These are phyloP conservation scores for Helminthosporium solani DNA, from an alignment of 2,329 filamentous ascomycete species.

Conservation along the genomic window DNA sequence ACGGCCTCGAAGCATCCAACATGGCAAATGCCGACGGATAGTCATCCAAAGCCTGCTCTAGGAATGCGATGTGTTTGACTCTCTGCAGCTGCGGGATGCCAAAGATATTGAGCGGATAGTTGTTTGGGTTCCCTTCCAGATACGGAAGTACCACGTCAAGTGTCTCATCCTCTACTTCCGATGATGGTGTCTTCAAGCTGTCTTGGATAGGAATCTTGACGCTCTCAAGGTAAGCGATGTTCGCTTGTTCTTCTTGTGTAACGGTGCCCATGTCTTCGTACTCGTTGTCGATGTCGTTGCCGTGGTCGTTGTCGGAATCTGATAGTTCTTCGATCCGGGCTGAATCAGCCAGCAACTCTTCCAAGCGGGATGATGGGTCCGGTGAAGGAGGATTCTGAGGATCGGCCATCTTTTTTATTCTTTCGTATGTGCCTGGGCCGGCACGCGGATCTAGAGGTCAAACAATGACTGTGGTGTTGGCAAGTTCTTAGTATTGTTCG, in stretches of 20 bases:
- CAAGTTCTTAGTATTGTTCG: constrained; percentile 33
- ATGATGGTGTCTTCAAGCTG: constrained; percentile 65
- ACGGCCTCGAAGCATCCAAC: constrained; percentile 85
- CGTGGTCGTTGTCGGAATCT: constrained; percentile 38
- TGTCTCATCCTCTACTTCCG: constrained; percentile 66
- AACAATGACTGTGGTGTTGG: constrained; percentile 26
- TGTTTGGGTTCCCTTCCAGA: constrained; percentile 57
- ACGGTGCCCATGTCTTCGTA: constrained; percentile 41
- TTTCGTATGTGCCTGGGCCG: constrained; percentile 11
- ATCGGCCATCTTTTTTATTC: constrained; percentile 26
- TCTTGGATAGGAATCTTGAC: constrained; percentile 63
- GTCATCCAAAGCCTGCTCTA: constrained; percentile 55
- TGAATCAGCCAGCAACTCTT: constrained; percentile 27
- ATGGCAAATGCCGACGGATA: constrained; percentile 70
- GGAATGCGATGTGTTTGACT: constrained; percentile 60
- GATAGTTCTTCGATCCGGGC: constrained; percentile 41
- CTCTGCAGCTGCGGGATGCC: constrained; percentile 76
- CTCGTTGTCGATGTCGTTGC: constrained; percentile 37
- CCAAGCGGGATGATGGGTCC: constrained; percentile 24
- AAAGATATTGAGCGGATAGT: constrained; percentile 62
- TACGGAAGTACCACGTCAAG: constrained; percentile 68
- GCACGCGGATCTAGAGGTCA: constrained; percentile 16
- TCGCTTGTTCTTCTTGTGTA: constrained; percentile 27
- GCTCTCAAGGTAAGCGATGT: constrained; percentile 32
- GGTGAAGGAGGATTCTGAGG: background rate